Evolutionary conservation across 495 filamentous ascomycete species (phyloP).

Genomic region (Annulohypoxylon moriforme): DNA sequence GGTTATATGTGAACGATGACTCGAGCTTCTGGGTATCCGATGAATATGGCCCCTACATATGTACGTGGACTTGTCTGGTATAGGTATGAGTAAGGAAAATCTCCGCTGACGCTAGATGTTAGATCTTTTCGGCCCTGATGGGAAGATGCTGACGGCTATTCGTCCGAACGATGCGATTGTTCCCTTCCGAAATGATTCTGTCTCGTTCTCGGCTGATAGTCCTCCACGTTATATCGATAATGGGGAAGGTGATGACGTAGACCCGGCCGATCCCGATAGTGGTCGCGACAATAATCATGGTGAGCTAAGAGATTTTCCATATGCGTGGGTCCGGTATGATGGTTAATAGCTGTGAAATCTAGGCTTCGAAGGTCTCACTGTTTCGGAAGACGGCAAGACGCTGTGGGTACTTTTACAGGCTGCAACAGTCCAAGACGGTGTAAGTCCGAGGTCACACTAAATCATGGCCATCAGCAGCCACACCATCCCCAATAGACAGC

Average conservation of each 20-base stretch:
- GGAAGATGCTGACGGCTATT: conserved; percentile 73
- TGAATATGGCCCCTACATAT: conserved; percentile 84
- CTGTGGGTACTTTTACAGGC: conserved; percentile 78
- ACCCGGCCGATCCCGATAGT: conserved; percentile 65
- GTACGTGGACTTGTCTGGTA: conserved; percentile 45
- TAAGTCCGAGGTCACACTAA: conserved; percentile 41
- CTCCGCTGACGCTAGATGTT: conserved; percentile 1
- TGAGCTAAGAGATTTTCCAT: background rate
- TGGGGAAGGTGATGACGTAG: conserved; percentile 50
- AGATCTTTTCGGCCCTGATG: conserved; percentile 66
- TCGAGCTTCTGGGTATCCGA: conserved; percentile 81
- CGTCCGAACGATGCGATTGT: conserved; percentile 75
- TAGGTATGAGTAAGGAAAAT: background rate
- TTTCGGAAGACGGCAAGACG: conserved; percentile 70
- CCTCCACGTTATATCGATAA: conserved; percentile 67
- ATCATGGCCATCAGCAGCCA: background rate
- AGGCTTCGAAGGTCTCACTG: conserved; percentile 76
- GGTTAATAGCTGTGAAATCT: background rate
- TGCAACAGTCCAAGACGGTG: conserved; percentile 74
- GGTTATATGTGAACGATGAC: conserved; percentile 71
- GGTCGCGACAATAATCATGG: conserved; percentile 83
- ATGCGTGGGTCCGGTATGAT: background rate
- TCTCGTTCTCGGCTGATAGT: conserved; percentile 55
- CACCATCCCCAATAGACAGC: background rate
- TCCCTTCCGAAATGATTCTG: conserved; percentile 70